These are phyloP conservation scores for Lasiodiplodia sp. DNA, from an alignment of 2,329 filamentous ascomycete species.

Conservation along the genomic window DNA sequence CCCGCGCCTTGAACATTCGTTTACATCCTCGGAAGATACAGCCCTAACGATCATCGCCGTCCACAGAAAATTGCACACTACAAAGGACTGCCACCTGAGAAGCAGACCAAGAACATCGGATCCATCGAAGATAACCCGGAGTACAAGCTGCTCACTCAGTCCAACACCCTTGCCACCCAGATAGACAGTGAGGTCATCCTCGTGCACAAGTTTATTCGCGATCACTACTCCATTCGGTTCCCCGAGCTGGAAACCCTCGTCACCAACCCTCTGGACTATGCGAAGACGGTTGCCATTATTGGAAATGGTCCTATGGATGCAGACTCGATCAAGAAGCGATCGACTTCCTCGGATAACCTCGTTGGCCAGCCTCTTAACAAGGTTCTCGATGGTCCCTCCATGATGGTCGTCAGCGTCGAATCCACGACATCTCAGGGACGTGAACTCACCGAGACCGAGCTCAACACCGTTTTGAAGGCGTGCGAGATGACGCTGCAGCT, in stretches of 20 bases:
- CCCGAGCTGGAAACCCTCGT: conserved; percentile 91
- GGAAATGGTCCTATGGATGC: conserved; percentile 80
- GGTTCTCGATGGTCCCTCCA: conserved; percentile 83
- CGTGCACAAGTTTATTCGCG: conserved; percentile 94
- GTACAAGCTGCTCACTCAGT: conserved; percentile 86
- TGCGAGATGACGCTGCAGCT: conserved; percentile 90
- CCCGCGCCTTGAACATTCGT: conserved; percentile 14
- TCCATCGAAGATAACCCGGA: conserved; percentile 92
- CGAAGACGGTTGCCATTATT: conserved; percentile 91
- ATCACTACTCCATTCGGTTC: conserved; percentile 93
- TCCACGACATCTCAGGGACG: conserved; percentile 87
- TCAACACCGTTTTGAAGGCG: conserved; percentile 75
- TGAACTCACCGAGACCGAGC: conserved; percentile 76
- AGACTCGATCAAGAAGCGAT: conserved; percentile 82
- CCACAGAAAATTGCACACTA: conserved; percentile 81
- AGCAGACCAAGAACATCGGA: conserved; percentile 69
- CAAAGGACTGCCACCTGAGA: conserved; percentile 71
- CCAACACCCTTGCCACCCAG: conserved; percentile 86
- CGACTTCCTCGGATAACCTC: conserved; percentile 78
- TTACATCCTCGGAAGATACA: conserved; percentile 55
- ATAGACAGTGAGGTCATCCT: conserved; percentile 93
- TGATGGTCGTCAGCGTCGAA: conserved; percentile 97
- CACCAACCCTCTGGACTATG: conserved; percentile 91
- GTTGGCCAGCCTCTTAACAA: conserved; percentile 77
- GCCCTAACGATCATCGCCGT: conserved; percentile 67